Evolutionary conservation across 2,329 filamentous ascomycete genomes (phyloP).

Genomic region (Fusarium falciforme): DNA sequence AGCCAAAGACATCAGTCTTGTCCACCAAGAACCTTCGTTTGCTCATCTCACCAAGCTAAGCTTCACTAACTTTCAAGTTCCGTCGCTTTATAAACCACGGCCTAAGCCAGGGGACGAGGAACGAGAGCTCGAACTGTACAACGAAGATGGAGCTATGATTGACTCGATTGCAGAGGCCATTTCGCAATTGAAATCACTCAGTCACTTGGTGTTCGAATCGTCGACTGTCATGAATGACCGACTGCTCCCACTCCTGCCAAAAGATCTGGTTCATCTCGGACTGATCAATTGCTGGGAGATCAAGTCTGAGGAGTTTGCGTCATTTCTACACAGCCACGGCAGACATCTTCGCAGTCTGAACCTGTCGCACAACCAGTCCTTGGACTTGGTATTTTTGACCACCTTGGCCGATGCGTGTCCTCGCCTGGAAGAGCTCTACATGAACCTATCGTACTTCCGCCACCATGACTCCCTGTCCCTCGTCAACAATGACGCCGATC

Average conservation of each 20-base stretch:
- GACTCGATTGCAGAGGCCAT: constrained; percentile 50
- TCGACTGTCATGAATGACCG: constrained; percentile 77
- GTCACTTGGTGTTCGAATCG: constrained; percentile 77
- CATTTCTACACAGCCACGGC: constrained; percentile 76
- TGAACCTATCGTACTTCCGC: constrained; percentile 84
- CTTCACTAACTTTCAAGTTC: constrained; percentile 73
- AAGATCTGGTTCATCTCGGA: constrained; percentile 73
- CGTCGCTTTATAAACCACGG: constrained; percentile 56
- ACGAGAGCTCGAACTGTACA: constrained; percentile 47
- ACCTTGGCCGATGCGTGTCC: constrained; percentile 76
- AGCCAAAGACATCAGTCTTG: constrained; percentile 59
- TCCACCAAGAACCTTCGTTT: constrained; percentile 70
- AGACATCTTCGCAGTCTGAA: constrained; percentile 73
- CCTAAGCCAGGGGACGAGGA: constrained; percentile 47
- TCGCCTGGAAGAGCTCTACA: constrained; percentile 73
- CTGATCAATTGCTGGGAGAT: constrained; percentile 84
- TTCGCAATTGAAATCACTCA: constrained; percentile 68
- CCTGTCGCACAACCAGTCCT: constrained; percentile 81
- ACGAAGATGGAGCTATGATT: constrained; percentile 57
- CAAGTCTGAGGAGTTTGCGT: constrained; percentile 71
- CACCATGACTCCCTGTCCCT: constrained; percentile 66
- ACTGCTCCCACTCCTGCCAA: constrained; percentile 77
- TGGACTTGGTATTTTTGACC: constrained; percentile 80
- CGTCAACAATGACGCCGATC: constrained; percentile 74
- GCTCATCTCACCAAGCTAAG: constrained; percentile 64